Evolutionary conservation across 2,329 filamentous ascomycete genomes (phyloP).

Genomic region (Fusarium humuli): DNA sequence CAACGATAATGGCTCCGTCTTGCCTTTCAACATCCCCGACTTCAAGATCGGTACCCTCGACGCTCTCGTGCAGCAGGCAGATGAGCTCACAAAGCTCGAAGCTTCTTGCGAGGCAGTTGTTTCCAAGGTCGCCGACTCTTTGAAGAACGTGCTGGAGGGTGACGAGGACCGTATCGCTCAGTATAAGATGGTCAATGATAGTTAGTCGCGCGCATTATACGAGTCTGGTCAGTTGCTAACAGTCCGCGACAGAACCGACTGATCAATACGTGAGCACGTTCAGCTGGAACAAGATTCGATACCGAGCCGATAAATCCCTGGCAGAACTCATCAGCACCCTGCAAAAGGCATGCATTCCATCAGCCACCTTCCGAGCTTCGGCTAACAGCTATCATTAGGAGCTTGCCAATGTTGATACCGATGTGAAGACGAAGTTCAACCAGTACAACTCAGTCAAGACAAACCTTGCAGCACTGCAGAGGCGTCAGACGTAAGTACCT

Average conservation of each 20-base stretch:
- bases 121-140: slow-evolving; percentile 86
- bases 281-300: slow-evolving; percentile 97
- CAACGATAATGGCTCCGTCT: slow-evolving; percentile 79
- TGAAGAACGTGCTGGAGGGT: slow-evolving; percentile 84
- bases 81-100: slow-evolving; percentile 92
- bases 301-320: slow-evolving; percentile 90
- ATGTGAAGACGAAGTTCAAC: slow-evolving; percentile 92
- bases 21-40: slow-evolving; percentile 84
- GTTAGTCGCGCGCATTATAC: slow-evolving; percentile 63
- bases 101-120: slow-evolving; percentile 83
- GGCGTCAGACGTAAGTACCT: slow-evolving; percentile 81
- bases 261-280: slow-evolving; percentile 92
- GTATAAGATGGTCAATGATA: slow-evolving; percentile 95
- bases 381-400: slow-evolving; percentile 66
- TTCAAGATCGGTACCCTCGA: slow-evolving; percentile 99
- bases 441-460: slow-evolving; percentile 95
- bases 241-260: slow-evolving; percentile 77
- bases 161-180: slow-evolving; percentile 84
- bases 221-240: slow-evolving; percentile 40
- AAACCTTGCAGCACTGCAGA: slow-evolving; percentile 81
- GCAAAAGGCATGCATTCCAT: slow-evolving; percentile 74
- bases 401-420: slow-evolving; percentile 90
- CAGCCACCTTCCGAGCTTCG: neutral
- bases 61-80: slow-evolving; percentile 93
- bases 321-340: slow-evolving; percentile 87